Conservation (phyloP, 306 rosid species). For the Gleditsia sinensis region DNA sequence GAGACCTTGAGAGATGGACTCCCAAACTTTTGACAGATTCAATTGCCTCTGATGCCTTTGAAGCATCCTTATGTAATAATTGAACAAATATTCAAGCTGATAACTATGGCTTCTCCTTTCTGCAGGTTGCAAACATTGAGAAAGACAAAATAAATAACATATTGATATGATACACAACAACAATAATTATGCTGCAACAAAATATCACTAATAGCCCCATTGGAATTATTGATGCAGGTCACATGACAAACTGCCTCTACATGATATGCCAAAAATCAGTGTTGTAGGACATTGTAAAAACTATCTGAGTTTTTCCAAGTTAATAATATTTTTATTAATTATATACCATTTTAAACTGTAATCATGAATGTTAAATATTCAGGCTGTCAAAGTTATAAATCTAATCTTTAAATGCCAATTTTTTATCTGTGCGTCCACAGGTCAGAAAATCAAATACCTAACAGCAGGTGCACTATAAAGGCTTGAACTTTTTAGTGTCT, state of each 20-base stretch:
- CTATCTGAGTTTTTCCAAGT: background rate
- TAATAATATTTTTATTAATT: background rate
- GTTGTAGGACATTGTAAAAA: slow-evolving; percentile 6
- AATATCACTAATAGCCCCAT: background rate
- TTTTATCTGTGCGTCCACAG: background rate
- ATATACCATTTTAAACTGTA: slow-evolving; percentile 15
- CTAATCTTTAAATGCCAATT: background rate
- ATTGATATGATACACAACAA: background rate
- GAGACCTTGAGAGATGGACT: slow-evolving; percentile 74
- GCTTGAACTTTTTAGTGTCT: background rate
- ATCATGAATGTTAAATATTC: background rate
- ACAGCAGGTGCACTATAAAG: slow-evolving; percentile 23
- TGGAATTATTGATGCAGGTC: background rate
- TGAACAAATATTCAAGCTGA: slow-evolving; percentile 83
- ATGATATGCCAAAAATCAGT: slow-evolving; percentile 23
- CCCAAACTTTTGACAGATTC: slow-evolving; percentile 72
- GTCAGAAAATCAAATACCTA: no score
- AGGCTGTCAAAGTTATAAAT: slow-evolving; percentile 1
- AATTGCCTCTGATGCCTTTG: slow-evolving; percentile 59
- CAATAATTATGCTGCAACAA: slow-evolving; percentile 25
- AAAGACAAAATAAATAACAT: slow-evolving; percentile 36
- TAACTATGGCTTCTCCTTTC: slow-evolving; percentile 77
- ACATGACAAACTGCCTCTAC: slow-evolving; percentile 5
- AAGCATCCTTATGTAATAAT: slow-evolving; percentile 78
- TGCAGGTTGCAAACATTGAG: slow-evolving; percentile 47